Percentiles rank a stretch among this genome's conserved stretches.
phyloP scores from a whole-genome alignment of 805 yeast genomes.

The Candida ponderosae region DNA sequence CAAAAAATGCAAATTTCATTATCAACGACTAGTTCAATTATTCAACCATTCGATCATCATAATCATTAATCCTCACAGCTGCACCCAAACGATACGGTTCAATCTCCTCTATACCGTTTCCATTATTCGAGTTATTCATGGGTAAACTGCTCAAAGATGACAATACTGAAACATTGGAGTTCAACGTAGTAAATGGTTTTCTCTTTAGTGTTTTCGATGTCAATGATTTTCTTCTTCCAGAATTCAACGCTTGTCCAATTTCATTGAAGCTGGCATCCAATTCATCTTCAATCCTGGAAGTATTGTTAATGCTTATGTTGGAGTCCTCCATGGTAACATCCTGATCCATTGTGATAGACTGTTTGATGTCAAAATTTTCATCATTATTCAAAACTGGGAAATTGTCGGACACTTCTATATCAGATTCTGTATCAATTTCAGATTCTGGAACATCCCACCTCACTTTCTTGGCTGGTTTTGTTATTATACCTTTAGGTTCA shows the following conservation, averaged over 20 bases:
- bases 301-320: not conserved
- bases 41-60: not conserved
- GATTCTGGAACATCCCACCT: conserved; percentile 35
- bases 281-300: not conserved
- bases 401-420: not conserved
- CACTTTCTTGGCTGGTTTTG: conserved; percentile 30
- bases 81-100: conserved; percentile 3
- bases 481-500: conserved; percentile 6
- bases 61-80: conserved; percentile 4
- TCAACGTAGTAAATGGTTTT: not conserved
- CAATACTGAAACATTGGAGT: too few species aligned
- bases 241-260: conserved; percentile 8
- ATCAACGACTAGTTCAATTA: not conserved
- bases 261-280: conserved; percentile 13
- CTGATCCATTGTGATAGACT: too few species aligned
- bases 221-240: conserved; percentile 16
- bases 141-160: too few species aligned
- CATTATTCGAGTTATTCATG: not conserved
- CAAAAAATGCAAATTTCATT: not conserved
- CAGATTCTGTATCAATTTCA: not conserved
- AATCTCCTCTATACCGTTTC: not conserved
- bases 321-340: not conserved
- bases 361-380: too few species aligned
- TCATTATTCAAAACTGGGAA: too few species aligned
- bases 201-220: conserved; percentile 15